phyloP scores from a whole-genome alignment of 2,329 filamentous ascomycete genomes.

The Dactylonectria macrodidyma region DNA sequence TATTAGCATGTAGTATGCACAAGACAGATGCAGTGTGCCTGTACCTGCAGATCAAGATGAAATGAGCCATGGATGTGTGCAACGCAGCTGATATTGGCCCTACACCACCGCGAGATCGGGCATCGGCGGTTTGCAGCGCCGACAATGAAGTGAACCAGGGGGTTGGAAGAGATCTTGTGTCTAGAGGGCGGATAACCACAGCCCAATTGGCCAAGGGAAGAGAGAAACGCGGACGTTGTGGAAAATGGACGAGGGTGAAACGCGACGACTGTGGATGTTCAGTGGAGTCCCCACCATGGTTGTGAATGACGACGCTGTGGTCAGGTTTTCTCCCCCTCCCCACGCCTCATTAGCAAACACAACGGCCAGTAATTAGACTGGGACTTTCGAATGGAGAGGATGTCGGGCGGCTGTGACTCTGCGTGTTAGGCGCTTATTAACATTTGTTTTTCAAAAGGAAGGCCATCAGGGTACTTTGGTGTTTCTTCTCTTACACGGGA shows the following conservation, averaged over 20 bases:
- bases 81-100: not conserved
- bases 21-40: not conserved
- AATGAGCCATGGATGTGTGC: not conserved
- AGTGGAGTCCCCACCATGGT: not conserved
- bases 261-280: conserved; percentile 11
- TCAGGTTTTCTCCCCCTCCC: too few relatives aligned
- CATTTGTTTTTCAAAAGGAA: too few relatives aligned
- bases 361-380: not conserved
- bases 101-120: not conserved
- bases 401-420: not conserved
- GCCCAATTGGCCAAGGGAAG: not conserved
- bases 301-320: conserved; percentile 1
- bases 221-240: not conserved
- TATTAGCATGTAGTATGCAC: not conserved
- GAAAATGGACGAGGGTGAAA: not conserved
- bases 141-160: not conserved
- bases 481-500: too few relatives aligned
- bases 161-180: not conserved
- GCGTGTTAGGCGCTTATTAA: not conserved
- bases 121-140: not conserved
- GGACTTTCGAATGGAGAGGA: not conserved
- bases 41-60: too few relatives aligned
- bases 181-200: not conserved
- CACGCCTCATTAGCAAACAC: too few relatives aligned
- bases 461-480: too few relatives aligned